Percentiles rank a stretch among this genome's conserved stretches.
These are phyloP conservation scores for Apophysomyces ossiformis DNA, from an alignment of 371 early-diverging fungal genomes.

Conservation along the genomic window DNA sequence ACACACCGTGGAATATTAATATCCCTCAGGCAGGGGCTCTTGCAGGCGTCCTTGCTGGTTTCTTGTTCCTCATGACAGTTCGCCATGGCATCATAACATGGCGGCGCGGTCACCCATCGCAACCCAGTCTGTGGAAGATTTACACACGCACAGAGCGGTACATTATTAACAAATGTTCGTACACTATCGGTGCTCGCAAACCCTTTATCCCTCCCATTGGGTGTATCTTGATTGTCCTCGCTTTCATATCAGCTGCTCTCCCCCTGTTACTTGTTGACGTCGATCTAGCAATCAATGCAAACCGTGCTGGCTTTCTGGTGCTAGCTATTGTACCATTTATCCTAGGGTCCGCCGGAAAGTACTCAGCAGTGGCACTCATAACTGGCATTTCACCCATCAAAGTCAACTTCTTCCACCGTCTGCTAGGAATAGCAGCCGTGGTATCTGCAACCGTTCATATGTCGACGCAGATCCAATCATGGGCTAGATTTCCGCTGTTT, in stretches of 20 bases:
- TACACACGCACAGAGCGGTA: slow-evolving; percentile 29
- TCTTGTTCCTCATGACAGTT: slow-evolving; percentile 19
- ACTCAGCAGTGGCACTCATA: slow-evolving; percentile 52
- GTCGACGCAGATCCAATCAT: slow-evolving; percentile 45
- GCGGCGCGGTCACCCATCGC: background rate
- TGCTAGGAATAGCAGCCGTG: slow-evolving; percentile 49
- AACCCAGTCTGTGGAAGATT: background rate
- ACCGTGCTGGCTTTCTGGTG: slow-evolving; percentile 61
- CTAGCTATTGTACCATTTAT: slow-evolving; percentile 61
- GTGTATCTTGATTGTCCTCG: slow-evolving; percentile 43
- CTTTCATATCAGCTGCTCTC: slow-evolving; percentile 41
- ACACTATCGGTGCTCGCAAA: slow-evolving; percentile 31
- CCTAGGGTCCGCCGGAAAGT: slow-evolving; percentile 62
- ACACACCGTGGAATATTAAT: slow-evolving; percentile 23
- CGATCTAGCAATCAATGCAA: slow-evolving; percentile 48
- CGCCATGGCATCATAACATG: slow-evolving; percentile 18
- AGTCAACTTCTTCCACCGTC: slow-evolving; percentile 58
- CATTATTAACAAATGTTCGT: slow-evolving; percentile 52
- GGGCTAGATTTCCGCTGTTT: slow-evolving; percentile 54
- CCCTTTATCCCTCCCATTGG: slow-evolving; percentile 50
- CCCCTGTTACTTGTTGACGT: slow-evolving; percentile 47
- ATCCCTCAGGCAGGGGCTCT: slow-evolving; percentile 20
- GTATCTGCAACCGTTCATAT: slow-evolving; percentile 60
- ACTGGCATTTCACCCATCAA: slow-evolving; percentile 61
- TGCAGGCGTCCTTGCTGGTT: slow-evolving; percentile 24